Conservation (phyloP, 2,329 filamentous ascomycete genomes). For the Parastagonospora nodorum region DNA sequence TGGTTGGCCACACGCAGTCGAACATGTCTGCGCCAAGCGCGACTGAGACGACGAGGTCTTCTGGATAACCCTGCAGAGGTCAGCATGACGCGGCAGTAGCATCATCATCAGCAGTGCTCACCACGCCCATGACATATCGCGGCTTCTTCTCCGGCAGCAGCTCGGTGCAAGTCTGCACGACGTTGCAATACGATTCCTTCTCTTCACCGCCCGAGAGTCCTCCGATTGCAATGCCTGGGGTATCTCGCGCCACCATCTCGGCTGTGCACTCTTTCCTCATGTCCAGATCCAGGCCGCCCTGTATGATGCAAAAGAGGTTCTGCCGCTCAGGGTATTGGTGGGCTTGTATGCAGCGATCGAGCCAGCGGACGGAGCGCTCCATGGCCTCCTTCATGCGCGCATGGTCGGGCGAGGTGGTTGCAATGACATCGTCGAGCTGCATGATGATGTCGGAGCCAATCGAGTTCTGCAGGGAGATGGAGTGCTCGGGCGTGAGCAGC, state of each 20-base stretch:
- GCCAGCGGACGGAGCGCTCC: conserved; percentile 91
- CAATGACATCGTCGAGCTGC: conserved; percentile 98
- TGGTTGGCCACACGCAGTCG: conserved; percentile 97
- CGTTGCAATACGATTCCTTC: conserved; percentile 88
- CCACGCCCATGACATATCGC: conserved; percentile 98
- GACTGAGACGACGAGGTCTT: conserved; percentile 91
- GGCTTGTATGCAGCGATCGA: conserved; percentile 90
- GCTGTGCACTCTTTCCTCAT: conserved; percentile 81
- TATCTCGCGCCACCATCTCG: conserved; percentile 88
- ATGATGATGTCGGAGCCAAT: conserved; percentile 99
- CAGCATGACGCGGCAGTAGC: conserved; percentile 1
- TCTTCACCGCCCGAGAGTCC: conserved; percentile 94
- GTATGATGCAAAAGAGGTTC: conserved; percentile 98
- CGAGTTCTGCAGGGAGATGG: conserved; percentile 91
- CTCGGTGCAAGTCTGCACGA: conserved; percentile 84
- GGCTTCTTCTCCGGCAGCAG: conserved; percentile 89
- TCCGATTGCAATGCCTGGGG: conserved; percentile 94
- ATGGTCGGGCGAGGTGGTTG: conserved; percentile 89
- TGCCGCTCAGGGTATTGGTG: conserved; percentile 83
- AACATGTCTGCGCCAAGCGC: conserved; percentile 99
- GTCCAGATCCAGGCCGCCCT: conserved; percentile 88
- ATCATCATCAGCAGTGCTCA: conserved; percentile 39
- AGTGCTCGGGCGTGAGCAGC: conserved; percentile 97
- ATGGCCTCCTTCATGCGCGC: conserved; percentile 92
- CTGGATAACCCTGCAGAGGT: conserved; percentile 75